Evolutionary conservation across 1,284 basidiomycete species (phyloP).

Genomic region (Naganishia sp.): DNA sequence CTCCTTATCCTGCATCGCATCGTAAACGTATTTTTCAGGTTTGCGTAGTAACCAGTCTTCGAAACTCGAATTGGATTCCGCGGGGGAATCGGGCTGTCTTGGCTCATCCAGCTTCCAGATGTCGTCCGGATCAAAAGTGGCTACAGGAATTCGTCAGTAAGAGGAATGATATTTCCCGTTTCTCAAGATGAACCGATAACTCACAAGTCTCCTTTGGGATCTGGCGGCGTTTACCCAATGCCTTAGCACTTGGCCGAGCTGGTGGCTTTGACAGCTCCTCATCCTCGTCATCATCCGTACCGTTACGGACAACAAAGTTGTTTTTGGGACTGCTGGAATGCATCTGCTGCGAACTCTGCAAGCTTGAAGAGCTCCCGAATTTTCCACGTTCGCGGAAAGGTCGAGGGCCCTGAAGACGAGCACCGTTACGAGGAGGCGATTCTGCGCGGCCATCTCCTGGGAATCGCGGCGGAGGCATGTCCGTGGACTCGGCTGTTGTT

Average conservation of each 20-base stretch:
- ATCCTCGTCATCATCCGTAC: constrained; percentile 32
- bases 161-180: not conserved
- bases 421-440: constrained; percentile 29
- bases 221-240: constrained; percentile 50
- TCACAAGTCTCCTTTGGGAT: constrained; percentile 44
- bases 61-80: constrained; percentile 25
- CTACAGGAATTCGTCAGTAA: not conserved
- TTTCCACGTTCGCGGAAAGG: constrained; percentile 31
- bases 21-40: constrained; percentile 51
- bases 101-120: constrained; percentile 38
- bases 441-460: constrained; percentile 20
- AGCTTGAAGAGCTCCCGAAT: constrained; percentile 29
- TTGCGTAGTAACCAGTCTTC: constrained; percentile 36
- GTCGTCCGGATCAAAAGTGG: constrained; percentile 50
- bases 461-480: constrained; percentile 23
- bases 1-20: constrained; percentile 50
- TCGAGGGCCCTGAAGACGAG: constrained; percentile 29
- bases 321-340: constrained; percentile 19
- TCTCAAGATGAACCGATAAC: constrained; percentile 23
- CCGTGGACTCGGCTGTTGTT: constrained; percentile 16
- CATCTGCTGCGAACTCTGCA: constrained; percentile 26
- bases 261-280: constrained; percentile 39
- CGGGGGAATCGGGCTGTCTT: constrained; percentile 27
- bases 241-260: constrained; percentile 47
- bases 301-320: constrained; percentile 19